Evolutionary conservation across 1,284 basidiomycete genomes (phyloP), one percentile per base, ranked within the genome.

Genomic region (Sphaerobolus stellatus): DNA sequence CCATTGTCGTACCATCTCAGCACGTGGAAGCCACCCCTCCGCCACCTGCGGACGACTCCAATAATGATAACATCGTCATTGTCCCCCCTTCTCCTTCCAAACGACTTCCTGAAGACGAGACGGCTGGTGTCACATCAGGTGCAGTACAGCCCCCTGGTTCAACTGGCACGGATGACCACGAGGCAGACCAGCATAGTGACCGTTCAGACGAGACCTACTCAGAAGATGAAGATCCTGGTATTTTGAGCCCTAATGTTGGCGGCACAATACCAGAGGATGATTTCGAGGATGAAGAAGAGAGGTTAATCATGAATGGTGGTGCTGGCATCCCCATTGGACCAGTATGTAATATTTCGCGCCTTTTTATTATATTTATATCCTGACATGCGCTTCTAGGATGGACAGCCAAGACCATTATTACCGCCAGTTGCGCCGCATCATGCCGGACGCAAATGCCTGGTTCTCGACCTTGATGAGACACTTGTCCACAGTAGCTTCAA

Each of bases 401-500:
- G 95, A 20, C 71, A 85, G 30, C 92, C 92, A 3, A 80, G 81
- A 48, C 95, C 95, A 9, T 74, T 98, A 18, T 71, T 98, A 7
- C 91, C 91, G 4, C 85, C 88, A 14, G 76, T 97, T 58, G 73
- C 82, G 1, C 79, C 82, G 11, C 79, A 84, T 24, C 90, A 95
- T 62, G 78, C 73, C 18, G 93, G 93, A 16, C 79, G 92, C 56
- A 98, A 98, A 74, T 98, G 95, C 64, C 77, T 94, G 6, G 94
- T 98, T 34, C 80, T 98, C 20, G 96, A 98, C 74, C 78, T 98
- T 41, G 95, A 98, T 64, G 96, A 98, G 73, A 98, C 95, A 1
- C 76, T 98, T 30, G 86, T 98, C 20, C 96, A 98, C 73, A 90
- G 88, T 67, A 92, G 89, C 68, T 93, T 94, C 79, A 94, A 93